Conservation (phyloP, 1,139 yeast genomes). For the Yamadazyma dushanensis region DNA sequence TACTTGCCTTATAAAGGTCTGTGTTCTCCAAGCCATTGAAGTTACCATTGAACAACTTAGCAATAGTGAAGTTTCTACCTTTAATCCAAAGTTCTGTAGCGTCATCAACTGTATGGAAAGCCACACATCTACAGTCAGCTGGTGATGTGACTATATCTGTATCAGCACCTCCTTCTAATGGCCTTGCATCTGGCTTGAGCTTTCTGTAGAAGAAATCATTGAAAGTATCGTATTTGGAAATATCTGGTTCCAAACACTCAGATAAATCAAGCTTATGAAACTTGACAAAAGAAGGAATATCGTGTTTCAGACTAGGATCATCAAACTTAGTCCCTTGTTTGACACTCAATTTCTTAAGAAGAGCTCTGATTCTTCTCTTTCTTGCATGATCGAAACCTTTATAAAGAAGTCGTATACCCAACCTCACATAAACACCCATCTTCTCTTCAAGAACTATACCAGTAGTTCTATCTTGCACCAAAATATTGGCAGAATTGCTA, state of each 20-base stretch:
- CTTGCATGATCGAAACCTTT: constrained; percentile 66
- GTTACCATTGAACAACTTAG: constrained; percentile 61
- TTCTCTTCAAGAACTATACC: constrained; percentile 90
- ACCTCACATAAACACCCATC: constrained; percentile 82
- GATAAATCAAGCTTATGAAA: constrained; percentile 75
- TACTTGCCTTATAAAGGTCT: constrained; percentile 33
- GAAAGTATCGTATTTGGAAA: constrained; percentile 61
- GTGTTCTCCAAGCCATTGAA: constrained; percentile 49
- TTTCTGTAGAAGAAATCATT: constrained; percentile 88
- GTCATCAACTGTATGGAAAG: constrained; percentile 56
- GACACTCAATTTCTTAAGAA: constrained; percentile 64
- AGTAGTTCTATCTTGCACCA: constrained; percentile 87
- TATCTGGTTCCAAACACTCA: constrained; percentile 59
- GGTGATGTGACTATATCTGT: constrained; percentile 65
- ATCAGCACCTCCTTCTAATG: constrained; percentile 57
- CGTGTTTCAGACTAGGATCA: constrained; percentile 58
- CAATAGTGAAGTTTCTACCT: constrained; percentile 73
- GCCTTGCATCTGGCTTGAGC: constrained; percentile 70
- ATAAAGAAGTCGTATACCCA: constrained; percentile 83
- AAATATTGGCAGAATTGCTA: constrained; percentile 86
- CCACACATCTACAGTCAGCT: constrained; percentile 86
- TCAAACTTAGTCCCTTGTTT: constrained; percentile 89
- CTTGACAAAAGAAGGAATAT: constrained; percentile 74
- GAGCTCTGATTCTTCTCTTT: constrained; percentile 52
- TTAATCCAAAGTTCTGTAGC: constrained; percentile 90